phyloP scores from a whole-genome alignment of 345 rosid genomes.

The Eucalyptus dawsonii region DNA sequence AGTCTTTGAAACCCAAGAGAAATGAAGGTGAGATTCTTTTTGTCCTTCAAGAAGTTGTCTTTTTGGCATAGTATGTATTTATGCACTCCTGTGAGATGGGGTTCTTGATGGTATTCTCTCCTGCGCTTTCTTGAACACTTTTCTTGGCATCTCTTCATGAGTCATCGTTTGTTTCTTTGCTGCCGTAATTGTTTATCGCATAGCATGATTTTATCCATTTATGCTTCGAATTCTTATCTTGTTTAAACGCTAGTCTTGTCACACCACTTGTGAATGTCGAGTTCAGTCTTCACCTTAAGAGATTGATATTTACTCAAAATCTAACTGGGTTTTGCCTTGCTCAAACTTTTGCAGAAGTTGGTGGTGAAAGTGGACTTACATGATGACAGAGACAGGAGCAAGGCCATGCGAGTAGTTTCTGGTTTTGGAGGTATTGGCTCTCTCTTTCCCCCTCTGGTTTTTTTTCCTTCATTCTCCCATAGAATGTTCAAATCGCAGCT shows the following conservation, averaged over 20 bases:
- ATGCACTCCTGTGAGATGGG: not conserved
- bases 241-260: not conserved
- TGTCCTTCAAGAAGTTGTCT: not conserved
- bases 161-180: not conserved
- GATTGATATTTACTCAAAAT: not conserved
- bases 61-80: not conserved
- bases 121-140: not conserved
- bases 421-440: not conserved
- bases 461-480: not conserved
- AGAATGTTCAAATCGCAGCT: not conserved
- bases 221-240: not conserved
- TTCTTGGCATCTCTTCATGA: not conserved
- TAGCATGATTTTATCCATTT: not conserved
- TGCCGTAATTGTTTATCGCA: not conserved
- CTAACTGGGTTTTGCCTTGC: not conserved
- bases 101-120: not conserved
- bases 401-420: slow-evolving; percentile 1
- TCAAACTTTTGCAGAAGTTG: not conserved
- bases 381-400: not conserved
- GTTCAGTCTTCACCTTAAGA: not conserved
- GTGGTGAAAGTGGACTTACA: not conserved
- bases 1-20: not conserved
- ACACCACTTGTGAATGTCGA: not conserved
- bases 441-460: not conserved
- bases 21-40: not conserved